Percentiles rank a stretch among this genome's conserved stretches.
Conservation (phyloP, 805 yeast genomes). For the Yarrowia hollandica region DNA sequence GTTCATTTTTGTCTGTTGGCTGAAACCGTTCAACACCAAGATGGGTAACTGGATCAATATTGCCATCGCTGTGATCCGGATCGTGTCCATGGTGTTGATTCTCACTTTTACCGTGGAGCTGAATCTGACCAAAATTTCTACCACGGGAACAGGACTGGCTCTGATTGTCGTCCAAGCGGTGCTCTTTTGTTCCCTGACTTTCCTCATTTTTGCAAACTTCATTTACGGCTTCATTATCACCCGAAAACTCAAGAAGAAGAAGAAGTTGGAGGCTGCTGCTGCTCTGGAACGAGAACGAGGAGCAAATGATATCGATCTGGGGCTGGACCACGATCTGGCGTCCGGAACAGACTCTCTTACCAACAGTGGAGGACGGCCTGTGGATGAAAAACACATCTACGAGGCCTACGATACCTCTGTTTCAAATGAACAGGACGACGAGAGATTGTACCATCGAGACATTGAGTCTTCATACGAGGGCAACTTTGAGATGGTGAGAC, state of each 20-base stretch:
- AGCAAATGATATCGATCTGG: conserved; percentile 4
- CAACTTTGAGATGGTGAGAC: background rate
- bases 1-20: conserved; percentile 32
- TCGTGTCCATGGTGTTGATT: conserved; percentile 37
- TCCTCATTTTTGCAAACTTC: conserved; percentile 35
- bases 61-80: conserved; percentile 38
- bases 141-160: conserved; percentile 40
- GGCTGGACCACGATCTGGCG: conserved; percentile 5
- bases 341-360: background rate
- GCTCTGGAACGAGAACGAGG: conserved; percentile 23
- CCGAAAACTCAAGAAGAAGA: conserved; percentile 18
- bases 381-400: background rate
- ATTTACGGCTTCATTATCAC: conserved; percentile 20
- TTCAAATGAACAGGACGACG: conserved; percentile 7
- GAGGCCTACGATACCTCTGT: conserved; percentile 10
- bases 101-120: conserved; percentile 40
- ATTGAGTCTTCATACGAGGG: conserved; percentile 14
- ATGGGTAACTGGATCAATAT: conserved; percentile 40
- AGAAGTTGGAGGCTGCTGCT: conserved; percentile 10
- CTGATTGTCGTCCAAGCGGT: conserved; percentile 39
- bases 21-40: conserved; percentile 39
- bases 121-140: conserved; percentile 35
- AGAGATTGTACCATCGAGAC: conserved; percentile 1
- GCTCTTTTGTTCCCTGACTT: conserved; percentile 36
- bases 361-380: background rate